Percentiles rank a stretch among this genome's conserved stretches.
Evolutionary conservation across 352 stramenopile species (phyloP).

Genomic region (Phytophthora pisi): DNA sequence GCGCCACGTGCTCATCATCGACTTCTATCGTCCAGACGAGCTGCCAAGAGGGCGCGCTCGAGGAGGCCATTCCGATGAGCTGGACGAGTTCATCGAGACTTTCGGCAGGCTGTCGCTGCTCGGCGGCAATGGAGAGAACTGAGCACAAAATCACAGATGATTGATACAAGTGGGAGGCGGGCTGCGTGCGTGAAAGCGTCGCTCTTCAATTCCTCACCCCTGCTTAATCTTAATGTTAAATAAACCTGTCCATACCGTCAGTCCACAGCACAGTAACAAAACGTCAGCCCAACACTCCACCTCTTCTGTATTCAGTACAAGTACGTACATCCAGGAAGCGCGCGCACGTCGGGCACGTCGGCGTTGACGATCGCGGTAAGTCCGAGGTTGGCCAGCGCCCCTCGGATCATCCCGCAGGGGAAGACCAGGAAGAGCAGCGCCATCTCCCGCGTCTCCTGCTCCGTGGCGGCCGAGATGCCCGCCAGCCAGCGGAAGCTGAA

Average conservation of each 20-base stretch:
- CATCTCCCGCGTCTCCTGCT: constrained; percentile 90
- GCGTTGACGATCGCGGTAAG: constrained; percentile 95
- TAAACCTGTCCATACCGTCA: constrained; percentile 62
- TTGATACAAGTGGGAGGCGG: constrained; percentile 4
- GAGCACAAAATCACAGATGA: constrained; percentile 1
- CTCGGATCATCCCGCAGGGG: constrained; percentile 95
- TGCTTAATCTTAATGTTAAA: constrained; percentile 93
- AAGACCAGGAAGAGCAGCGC: constrained; percentile 95
- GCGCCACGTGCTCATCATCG: constrained; percentile 86
- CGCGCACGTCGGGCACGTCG: constrained; percentile 92
- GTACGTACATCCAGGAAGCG: constrained; percentile 90
- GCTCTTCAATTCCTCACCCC: constrained; percentile 42
- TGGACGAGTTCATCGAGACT: constrained; percentile 89
- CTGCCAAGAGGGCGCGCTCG: constrained; percentile 79
- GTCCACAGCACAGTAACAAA: not conserved
- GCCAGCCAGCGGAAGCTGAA: constrained; percentile 94
- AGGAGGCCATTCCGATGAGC: constrained; percentile 85
- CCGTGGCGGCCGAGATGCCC: constrained; percentile 75
- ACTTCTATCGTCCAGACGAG: constrained; percentile 85
- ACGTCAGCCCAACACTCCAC: not conserved
- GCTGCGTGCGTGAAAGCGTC: constrained; percentile 14
- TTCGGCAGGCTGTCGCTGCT: constrained; percentile 69
- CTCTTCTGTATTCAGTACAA: too few species aligned
- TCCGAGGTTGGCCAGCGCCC: constrained; percentile 94
- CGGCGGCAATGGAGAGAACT: constrained; percentile 12